Conservation (phyloP, 192 early-diverging fungal species). For the Backusella sp. region DNA sequence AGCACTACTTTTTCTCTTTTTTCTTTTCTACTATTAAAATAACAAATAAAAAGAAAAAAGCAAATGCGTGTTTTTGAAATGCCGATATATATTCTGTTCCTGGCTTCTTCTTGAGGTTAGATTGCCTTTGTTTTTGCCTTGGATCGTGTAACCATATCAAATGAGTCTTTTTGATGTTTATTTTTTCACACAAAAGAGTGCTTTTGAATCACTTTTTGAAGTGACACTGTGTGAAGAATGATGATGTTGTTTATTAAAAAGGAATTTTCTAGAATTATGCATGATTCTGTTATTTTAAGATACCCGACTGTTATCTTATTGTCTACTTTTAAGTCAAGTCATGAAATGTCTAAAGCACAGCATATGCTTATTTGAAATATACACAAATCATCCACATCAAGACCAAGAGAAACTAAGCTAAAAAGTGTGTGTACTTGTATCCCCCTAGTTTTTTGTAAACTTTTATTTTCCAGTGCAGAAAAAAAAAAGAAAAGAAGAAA, state of each 20-base stretch:
- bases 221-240: background rate
- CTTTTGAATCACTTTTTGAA: background rate
- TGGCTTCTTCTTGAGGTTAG: background rate
- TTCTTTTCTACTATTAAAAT: background rate
- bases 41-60: background rate
- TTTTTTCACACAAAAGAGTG: background rate
- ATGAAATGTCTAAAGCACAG: no score
- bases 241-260: background rate
- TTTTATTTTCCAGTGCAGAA: no score
- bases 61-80: conserved; percentile 1
- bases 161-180: background rate
- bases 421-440: no score
- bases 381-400: no score
- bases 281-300: background rate
- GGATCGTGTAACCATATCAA: background rate
- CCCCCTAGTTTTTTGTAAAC: no score
- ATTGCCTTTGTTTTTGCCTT: background rate
- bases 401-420: no score
- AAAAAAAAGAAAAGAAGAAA: no score
- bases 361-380: no score
- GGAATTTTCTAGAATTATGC: background rate
- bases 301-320: background rate
- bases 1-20: background rate
- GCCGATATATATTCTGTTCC: background rate
- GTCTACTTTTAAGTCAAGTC: background rate